Conservation (phyloP, 2,329 filamentous ascomycete species). For the Sporothrix inflata region DNA sequence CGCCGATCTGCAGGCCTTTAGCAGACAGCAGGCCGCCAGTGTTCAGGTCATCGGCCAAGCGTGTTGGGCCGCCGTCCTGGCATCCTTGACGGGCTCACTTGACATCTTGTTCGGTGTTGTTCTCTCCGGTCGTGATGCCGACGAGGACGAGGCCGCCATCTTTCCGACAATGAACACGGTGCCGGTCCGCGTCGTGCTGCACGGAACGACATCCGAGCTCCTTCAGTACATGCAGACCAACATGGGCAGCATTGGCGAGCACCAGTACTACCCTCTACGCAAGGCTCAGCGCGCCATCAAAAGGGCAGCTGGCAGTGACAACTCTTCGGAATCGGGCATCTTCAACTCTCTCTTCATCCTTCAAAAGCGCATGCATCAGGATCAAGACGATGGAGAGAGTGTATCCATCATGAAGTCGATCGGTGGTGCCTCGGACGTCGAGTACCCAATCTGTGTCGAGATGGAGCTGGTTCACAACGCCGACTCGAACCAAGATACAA, state of each 20-base stretch:
- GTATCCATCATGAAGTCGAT: constrained; percentile 63
- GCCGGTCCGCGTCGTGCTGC: constrained; percentile 70
- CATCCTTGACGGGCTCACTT: constrained; percentile 63
- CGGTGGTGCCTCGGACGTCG: constrained; percentile 67
- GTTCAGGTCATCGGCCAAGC: constrained; percentile 76
- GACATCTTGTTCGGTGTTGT: constrained; percentile 84
- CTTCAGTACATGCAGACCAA: constrained; percentile 74
- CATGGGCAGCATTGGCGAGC: constrained; percentile 65
- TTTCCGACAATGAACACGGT: constrained; percentile 96
- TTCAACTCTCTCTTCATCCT: constrained; percentile 63
- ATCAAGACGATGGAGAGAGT: constrained; percentile 11
- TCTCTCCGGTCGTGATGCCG: constrained; percentile 79
- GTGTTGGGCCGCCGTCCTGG: constrained; percentile 73
- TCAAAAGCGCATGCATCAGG: constrained; percentile 45
- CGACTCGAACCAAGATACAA: background rate
- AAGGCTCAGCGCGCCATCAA: constrained; percentile 62
- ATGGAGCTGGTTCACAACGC: constrained; percentile 62
- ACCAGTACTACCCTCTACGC: constrained; percentile 77
- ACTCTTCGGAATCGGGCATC: constrained; percentile 41
- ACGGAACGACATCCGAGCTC: constrained; percentile 67
- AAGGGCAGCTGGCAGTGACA: constrained; percentile 37
- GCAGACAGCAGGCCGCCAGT: constrained; percentile 68
- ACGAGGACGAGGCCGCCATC: constrained; percentile 66
- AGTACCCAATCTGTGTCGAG: constrained; percentile 82
- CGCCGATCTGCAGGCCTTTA: constrained; percentile 58